Evolutionary conservation across 1,139 yeast genomes (phyloP).

Genomic region (Arxiozyma bovina): DNA sequence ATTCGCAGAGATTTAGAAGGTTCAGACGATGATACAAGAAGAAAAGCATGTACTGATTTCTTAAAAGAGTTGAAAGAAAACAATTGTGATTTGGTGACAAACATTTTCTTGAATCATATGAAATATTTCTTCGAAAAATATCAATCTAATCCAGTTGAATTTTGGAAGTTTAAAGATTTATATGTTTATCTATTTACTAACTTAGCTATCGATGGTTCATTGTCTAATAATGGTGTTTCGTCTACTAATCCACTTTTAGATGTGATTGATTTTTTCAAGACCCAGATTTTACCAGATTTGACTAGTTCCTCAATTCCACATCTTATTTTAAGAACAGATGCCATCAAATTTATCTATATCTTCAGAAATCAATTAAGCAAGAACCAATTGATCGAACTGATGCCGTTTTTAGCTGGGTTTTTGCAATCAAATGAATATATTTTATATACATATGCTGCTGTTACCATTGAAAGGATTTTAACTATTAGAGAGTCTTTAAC

Average conservation of each 20-base stretch:
- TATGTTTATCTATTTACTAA: conserved; percentile 82
- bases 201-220: conserved; percentile 81
- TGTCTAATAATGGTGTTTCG: conserved; percentile 81
- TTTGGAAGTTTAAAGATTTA: conserved; percentile 83
- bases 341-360: conserved; percentile 80
- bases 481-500: conserved; percentile 57
- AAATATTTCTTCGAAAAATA: conserved; percentile 52
- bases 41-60: conserved; percentile 87
- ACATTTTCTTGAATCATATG: conserved; percentile 69
- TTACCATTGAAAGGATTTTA: conserved; percentile 81
- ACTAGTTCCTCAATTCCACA: conserved; percentile 39
- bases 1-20: conserved; percentile 93
- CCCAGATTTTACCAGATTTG: conserved; percentile 75
- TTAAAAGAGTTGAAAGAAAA: conserved; percentile 77
- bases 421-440: conserved; percentile 58
- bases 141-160: conserved; percentile 33
- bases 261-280: conserved; percentile 75
- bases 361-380: conserved; percentile 91
- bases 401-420: conserved; percentile 73
- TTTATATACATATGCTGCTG: conserved; percentile 87
- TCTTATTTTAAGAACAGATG: conserved; percentile 81
- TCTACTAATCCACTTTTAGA: conserved; percentile 78
- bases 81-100: conserved; percentile 66
- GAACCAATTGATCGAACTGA: conserved; percentile 65
- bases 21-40: conserved; percentile 83